Base-by-base conservation (phyloP, 2,329 filamentous ascomycete genomes). In the Epichloe sp. region DNA sequence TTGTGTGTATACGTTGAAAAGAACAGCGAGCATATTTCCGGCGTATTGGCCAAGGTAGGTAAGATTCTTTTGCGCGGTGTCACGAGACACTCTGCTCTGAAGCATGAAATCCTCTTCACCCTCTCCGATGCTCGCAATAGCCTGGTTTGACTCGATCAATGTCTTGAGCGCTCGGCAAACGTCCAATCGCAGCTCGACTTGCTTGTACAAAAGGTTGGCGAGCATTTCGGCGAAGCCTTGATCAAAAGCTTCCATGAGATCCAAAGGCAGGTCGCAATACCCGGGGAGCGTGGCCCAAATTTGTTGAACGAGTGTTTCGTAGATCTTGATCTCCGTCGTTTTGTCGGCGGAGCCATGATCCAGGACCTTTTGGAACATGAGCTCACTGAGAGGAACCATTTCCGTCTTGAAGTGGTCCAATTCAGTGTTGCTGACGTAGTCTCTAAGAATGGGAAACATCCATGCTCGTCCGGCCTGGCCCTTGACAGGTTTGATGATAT, bases 1-100 rank as follows among this genome's bases (percentile, higher is more conserved):
- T 67, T 96, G 87, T 56, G 87, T 95, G 71, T 98, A 98, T 44
- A 98, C 91, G 64, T 98, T 98, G 76, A 98, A 97, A n/a, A 98
- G 73, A 0, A 97, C 91, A 6, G 93, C 90, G 42, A 98, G 79
- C 69, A 98, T 79, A 61, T 97, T 97, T 54, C 85, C 85, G 1
- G 91, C 78, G 62, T 93, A 90, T 1, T 73, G 72, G 15, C 87
- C 82, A 12, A 98, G 74, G 64, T 95, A 84, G n/a, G 80, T 72
- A 40, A 97, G 71, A 63, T 96, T 96, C 67, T 83, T 83, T 64
- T 81, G 73, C 0, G 93, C 91, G 40, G 82, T 75, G 4, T 74
- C 78, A 63, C 85, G 89, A 4, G 85, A 82, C 14, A 96, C 79
- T 47, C 90, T 78, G 60, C 85, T 85, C 63, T 91, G 87, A 12